Conservation (phyloP, 2,329 filamentous ascomycete genomes). For the Cyphellophora europaea region DNA sequence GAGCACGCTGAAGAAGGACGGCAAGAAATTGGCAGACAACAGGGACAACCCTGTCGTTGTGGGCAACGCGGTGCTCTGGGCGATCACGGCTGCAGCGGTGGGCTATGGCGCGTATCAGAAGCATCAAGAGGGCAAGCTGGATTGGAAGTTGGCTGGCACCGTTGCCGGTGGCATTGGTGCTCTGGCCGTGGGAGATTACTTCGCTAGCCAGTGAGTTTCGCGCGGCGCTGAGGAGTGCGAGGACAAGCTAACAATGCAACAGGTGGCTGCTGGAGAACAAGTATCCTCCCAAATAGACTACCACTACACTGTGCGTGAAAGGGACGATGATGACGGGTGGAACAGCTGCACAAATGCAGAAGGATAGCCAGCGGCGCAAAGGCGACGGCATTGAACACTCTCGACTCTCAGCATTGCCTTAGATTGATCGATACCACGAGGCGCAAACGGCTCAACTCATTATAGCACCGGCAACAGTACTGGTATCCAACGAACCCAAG, state of each 20-base stretch:
- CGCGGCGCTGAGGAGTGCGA: not conserved
- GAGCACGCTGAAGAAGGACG: conserved; percentile 18
- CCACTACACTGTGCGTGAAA: too few species aligned
- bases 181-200: conserved; percentile 37
- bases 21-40: conserved; percentile 27
- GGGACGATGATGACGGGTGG: too few species aligned
- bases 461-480: too few species aligned
- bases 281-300: conserved; percentile 35
- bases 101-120: conserved; percentile 40
- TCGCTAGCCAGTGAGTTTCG: conserved; percentile 38
- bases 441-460: too few species aligned
- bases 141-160: conserved; percentile 34
- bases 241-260: conserved; percentile 5
- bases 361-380: too few species aligned
- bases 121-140: conserved; percentile 34
- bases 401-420: too few species aligned
- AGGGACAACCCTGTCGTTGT: conserved; percentile 37
- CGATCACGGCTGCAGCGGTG: conserved; percentile 31
- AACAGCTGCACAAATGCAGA: too few species aligned
- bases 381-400: too few species aligned
- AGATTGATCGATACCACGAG: too few species aligned
- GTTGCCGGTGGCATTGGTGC: conserved; percentile 34
- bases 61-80: conserved; percentile 34
- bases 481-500: too few species aligned
- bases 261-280: conserved; percentile 44